Evolutionary conservation across 306 rosid genomes (phyloP), one percentile per base, ranked within the genome.

Genomic region (Trichosanthes truncata): DNA sequence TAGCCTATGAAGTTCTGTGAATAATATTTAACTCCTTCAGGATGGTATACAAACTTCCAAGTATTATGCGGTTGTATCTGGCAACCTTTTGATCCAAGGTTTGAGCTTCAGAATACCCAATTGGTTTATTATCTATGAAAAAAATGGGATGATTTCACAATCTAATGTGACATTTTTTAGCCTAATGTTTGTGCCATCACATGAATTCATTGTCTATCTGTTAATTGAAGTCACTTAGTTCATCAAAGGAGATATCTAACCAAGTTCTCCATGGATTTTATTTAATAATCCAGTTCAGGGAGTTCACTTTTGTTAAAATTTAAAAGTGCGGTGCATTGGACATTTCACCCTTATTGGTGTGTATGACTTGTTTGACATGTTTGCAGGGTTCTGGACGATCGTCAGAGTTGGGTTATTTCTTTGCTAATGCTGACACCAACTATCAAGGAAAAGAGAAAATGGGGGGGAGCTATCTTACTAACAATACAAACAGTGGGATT

Each of bases 381-480:
- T 86, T 89, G 82, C 88, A 93, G 99, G 97, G 86, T 77, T 92
- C 86, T 46, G 94, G 88, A 65, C 88, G 86, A 89, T 87, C 98
- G 82, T 86, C 94, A 43, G 93, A 91, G 59, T 88, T 93, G 86
- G 99, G 97, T 60, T 84, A 81, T 85, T 89, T 96, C 87, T 96
- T 96, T 66, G 91, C 97, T 81, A 90, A 84, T 88, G 98, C 94
- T 1, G 98, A 95, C 86, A 90, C 90, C 81, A 91, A 81, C 88
- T 83, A 81, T 88, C 86, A 15, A 80, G 94, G 91, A 79, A 86
- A 87, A 75, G 94, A 83, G 20, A 93, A 82, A 81, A 63, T 53
- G 35, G 91, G 93, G 69, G 97, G 82, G 75, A 86, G 72, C 84
- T 81, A 88, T 88, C 76, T 35, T 78, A 43, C 79, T 51, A 81